Evolutionary conservation across 441 rosid genomes (phyloP).

Genomic region (Croton setiger): DNA sequence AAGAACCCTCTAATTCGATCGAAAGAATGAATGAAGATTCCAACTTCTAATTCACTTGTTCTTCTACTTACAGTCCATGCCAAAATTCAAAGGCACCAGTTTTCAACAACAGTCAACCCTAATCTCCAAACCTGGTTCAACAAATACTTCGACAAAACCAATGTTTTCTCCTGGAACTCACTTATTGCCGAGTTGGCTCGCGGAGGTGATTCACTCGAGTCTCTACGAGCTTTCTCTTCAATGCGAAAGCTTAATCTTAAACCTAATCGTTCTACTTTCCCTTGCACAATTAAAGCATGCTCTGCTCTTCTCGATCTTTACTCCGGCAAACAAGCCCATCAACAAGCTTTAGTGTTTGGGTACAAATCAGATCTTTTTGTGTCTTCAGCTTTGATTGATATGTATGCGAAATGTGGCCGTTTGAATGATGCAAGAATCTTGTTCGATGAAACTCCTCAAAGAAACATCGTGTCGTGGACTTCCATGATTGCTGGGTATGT

Average conservation of each 20-base stretch:
- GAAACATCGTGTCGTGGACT: slow-evolving; percentile 52
- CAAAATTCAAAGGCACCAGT: slow-evolving; percentile 25
- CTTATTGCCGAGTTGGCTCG: slow-evolving; percentile 81
- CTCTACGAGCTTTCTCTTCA: slow-evolving; percentile 75
- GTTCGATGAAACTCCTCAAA: slow-evolving; percentile 63
- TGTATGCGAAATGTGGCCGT: slow-evolving; percentile 52
- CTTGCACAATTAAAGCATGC: slow-evolving; percentile 84
- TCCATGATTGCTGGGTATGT: slow-evolving; percentile 61
- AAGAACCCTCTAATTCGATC: background rate
- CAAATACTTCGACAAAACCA: slow-evolving; percentile 65
- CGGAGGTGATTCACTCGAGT: slow-evolving; percentile 62
- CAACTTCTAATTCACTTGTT: slow-evolving; percentile 17
- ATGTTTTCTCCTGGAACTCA: slow-evolving; percentile 80
- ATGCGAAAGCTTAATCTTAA: slow-evolving; percentile 67
- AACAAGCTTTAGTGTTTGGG: slow-evolving; percentile 72
- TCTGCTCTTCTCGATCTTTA: slow-evolving; percentile 64
- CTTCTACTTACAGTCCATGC: slow-evolving; percentile 5
- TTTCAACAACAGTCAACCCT: slow-evolving; percentile 33
- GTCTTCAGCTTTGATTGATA: slow-evolving; percentile 44
- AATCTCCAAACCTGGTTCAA: slow-evolving; percentile 56
- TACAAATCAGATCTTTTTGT: slow-evolving; percentile 48
- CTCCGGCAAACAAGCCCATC: slow-evolving; percentile 78
- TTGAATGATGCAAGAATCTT: slow-evolving; percentile 40
- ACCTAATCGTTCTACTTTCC: slow-evolving; percentile 75
- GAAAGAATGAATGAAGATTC: slow-evolving; percentile 38